These are phyloP conservation scores for Furcasterigmium sp. DNA, from an alignment of 2,329 filamentous ascomycete genomes.

Conservation along the genomic window DNA sequence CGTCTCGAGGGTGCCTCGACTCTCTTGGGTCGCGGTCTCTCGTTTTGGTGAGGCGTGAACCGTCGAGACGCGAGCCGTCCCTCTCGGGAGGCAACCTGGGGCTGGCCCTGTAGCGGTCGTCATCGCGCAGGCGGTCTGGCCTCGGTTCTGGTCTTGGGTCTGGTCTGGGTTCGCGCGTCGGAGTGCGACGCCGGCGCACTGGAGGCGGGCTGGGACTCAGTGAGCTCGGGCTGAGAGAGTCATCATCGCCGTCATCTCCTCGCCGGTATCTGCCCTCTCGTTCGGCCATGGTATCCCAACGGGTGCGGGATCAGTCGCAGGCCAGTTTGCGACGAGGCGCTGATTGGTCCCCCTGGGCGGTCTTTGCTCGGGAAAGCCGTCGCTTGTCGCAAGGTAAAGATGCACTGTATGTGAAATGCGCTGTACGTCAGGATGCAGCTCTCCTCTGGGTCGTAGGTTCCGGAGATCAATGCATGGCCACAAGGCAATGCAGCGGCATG, in stretches of 20 bases:
- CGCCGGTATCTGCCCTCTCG: slow-evolving; percentile 2
- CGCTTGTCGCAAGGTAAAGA: neutral
- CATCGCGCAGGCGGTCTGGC: neutral
- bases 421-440: neutral
- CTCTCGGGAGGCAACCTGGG: neutral
- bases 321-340: neutral
- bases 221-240: slow-evolving; percentile 4
- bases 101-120: neutral
- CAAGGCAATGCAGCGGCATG: too few species aligned
- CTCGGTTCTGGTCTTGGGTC: neutral
- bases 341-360: neutral
- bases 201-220: slow-evolving; percentile 6
- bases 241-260: slow-evolving; percentile 2
- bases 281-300: neutral
- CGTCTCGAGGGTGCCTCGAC: slow-evolving; percentile 14
- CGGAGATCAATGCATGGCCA: too few species aligned
- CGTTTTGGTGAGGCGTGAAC: neutral
- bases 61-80: neutral
- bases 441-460: too few species aligned
- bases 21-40: slow-evolving; percentile 11
- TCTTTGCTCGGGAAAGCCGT: neutral
- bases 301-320: neutral
- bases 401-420: neutral
- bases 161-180: neutral
- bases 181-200: slow-evolving; percentile 3